A percentile compares a stretch with the other conserved stretches of the same genome.
phyloP scores from a whole-genome alignment of 2,329 filamentous ascomycete species.

The Verticillium dahliae region DNA sequence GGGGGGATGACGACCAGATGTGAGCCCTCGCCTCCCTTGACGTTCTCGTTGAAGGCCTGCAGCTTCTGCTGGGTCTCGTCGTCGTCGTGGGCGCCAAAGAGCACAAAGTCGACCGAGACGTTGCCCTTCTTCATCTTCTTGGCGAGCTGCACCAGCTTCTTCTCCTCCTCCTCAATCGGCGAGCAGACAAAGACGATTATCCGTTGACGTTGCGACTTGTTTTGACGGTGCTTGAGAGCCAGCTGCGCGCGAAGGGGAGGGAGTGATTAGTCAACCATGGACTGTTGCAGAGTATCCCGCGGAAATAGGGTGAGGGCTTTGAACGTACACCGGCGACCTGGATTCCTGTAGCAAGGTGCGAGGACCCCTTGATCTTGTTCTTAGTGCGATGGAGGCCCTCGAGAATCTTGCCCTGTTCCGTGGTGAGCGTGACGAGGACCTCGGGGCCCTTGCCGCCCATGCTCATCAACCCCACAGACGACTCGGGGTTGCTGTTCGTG shows the following conservation, averaged over 20 bases:
- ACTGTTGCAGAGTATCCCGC: not conserved
- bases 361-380: conserved; percentile 83
- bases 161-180: conserved; percentile 82
- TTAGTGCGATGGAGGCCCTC: conserved; percentile 84
- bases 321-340: conserved; percentile 82
- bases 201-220: conserved; percentile 92
- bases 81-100: conserved; percentile 89
- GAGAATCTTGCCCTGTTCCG: conserved; percentile 91
- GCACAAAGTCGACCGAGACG: conserved; percentile 87
- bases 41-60: conserved; percentile 84
- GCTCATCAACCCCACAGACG: conserved; percentile 95
- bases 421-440: conserved; percentile 92
- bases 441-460: conserved; percentile 98
- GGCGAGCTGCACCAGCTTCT: conserved; percentile 79
- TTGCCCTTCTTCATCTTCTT: conserved; percentile 99
- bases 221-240: conserved; percentile 94
- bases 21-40: conserved; percentile 87
- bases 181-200: conserved; percentile 98
- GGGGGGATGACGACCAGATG: conserved; percentile 87
- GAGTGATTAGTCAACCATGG: not conserved
- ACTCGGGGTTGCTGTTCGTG: conserved; percentile 92
- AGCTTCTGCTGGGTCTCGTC: conserved; percentile 88
- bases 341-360: conserved; percentile 87
- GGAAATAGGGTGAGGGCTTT: not conserved
- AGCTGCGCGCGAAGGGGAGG: conserved; percentile 47